Conservation (phyloP, 352 stramenopile species). For the Stephanocyclus meneghinianus region DNA sequence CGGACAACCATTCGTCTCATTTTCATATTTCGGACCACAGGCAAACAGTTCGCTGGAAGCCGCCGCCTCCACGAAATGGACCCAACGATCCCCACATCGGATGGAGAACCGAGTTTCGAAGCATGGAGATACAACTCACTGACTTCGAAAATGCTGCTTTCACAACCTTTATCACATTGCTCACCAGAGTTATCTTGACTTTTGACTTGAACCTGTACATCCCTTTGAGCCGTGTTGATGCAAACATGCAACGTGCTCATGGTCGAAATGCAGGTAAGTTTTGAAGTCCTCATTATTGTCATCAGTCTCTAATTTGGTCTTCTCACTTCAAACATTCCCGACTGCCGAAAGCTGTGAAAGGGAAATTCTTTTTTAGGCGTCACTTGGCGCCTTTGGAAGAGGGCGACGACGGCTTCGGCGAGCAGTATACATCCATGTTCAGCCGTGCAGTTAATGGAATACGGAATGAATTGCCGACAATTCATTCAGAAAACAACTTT, state of each 20-base stretch:
- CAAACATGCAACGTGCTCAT: constrained; percentile 99
- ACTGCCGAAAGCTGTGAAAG: constrained; percentile 78
- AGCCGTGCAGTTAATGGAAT: constrained; percentile 61
- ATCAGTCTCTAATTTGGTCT: too few relatives aligned
- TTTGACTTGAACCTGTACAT: constrained; percentile 99
- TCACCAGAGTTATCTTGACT: constrained; percentile 97
- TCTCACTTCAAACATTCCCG: too few relatives aligned
- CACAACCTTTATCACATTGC: constrained; percentile 96
- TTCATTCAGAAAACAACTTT: constrained; percentile 31
- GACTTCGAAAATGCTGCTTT: constrained; percentile 99
- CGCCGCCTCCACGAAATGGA: constrained; percentile 87
- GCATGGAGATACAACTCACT: constrained; percentile 99
- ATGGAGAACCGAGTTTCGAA: constrained; percentile 93
- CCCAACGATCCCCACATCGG: constrained; percentile 85
- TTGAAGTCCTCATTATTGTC: too few relatives aligned
- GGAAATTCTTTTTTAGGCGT: constrained; percentile 97
- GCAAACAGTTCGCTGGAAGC: constrained; percentile 99
- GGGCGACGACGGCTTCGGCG: constrained; percentile 81
- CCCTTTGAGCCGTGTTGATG: constrained; percentile 95
- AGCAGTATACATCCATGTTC: constrained; percentile 82
- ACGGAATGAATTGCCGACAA: constrained; percentile 20
- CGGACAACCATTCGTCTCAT: background rate
- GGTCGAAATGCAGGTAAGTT: constrained; percentile 85
- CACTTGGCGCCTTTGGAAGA: constrained; percentile 89
- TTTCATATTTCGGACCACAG: constrained; percentile 16